phyloP scores from a whole-genome alignment of 192 early-diverging fungal genomes.

The Coemansia sp. region DNA sequence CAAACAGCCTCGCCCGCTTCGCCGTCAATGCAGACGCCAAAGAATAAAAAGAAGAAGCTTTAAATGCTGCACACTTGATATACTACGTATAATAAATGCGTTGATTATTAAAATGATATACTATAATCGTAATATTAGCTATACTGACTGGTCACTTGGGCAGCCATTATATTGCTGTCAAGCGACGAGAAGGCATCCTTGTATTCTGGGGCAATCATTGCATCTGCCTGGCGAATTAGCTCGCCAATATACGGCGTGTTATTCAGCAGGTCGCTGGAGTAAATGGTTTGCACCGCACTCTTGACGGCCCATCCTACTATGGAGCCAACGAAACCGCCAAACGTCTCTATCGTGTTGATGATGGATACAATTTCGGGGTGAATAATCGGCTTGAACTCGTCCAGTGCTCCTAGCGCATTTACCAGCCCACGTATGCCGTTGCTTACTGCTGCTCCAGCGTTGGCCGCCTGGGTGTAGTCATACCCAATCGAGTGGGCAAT shows the following conservation, averaged over 20 bases:
- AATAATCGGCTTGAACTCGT: slow-evolving; percentile 43
- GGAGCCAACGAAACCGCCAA: slow-evolving; percentile 30
- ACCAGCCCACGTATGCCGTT: slow-evolving; percentile 20
- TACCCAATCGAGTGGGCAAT: slow-evolving; percentile 40
- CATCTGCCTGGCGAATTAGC: slow-evolving; percentile 34
- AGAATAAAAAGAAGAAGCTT: slow-evolving; percentile 38
- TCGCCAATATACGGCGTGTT: slow-evolving; percentile 50
- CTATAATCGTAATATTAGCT: slow-evolving; percentile 3
- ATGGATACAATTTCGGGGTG: slow-evolving; percentile 24
- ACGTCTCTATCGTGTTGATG: slow-evolving; percentile 22
- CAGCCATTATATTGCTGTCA: not conserved
- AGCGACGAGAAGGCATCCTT: slow-evolving; percentile 10
- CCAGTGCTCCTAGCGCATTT: slow-evolving; percentile 11
- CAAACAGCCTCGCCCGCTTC: slow-evolving; percentile 11
- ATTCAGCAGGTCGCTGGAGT: slow-evolving; percentile 32
- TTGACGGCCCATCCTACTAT: slow-evolving; percentile 28
- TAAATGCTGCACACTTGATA: slow-evolving; percentile 3
- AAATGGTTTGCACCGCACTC: slow-evolving; percentile 21
- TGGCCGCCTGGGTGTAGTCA: slow-evolving; percentile 21
- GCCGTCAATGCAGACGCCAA: slow-evolving; percentile 2
- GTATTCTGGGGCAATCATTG: slow-evolving; percentile 27
- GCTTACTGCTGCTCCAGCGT: slow-evolving; percentile 26
- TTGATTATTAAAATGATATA: not conserved
- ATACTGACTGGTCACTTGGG: not conserved
- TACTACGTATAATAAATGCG: not conserved